phyloP scores from a whole-genome alignment of 768 basidiomycete genomes.

The Galerina marginata region DNA sequence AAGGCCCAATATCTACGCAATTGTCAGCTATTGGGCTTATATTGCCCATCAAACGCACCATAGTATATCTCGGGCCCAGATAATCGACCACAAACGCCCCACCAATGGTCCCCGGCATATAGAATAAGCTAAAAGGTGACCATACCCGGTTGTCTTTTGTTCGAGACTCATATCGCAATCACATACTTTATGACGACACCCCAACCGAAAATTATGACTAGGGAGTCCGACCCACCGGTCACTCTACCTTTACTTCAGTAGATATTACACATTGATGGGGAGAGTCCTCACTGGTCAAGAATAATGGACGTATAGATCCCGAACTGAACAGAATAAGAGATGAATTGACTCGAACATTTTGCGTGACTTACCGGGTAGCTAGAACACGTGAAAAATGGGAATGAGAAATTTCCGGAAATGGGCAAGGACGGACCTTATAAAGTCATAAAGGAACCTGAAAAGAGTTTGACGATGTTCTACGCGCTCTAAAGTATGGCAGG shows the following conservation, averaged over 20 bases:
- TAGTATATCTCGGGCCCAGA: slow-evolving; percentile 76
- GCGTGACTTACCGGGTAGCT: slow-evolving; percentile 65
- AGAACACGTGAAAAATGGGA: neutral
- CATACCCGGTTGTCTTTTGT: neutral
- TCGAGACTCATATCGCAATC: neutral
- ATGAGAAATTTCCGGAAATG: neutral
- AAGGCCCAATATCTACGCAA: slow-evolving; percentile 65
- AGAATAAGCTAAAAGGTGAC: slow-evolving; percentile 35
- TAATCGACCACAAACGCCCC: slow-evolving; percentile 81
- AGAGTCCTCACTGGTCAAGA: slow-evolving; percentile 55
- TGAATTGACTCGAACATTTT: neutral
- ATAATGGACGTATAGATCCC: slow-evolving; percentile 83
- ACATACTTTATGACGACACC: slow-evolving; percentile 81
- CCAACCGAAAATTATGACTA: slow-evolving; percentile 81
- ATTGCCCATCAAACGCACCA: slow-evolving; percentile 47
- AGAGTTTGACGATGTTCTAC: neutral
- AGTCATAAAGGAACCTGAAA: slow-evolving; percentile 76
- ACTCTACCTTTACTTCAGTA: slow-evolving; percentile 44
- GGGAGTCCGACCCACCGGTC: slow-evolving; percentile 54
- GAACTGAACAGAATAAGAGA: slow-evolving; percentile 50
- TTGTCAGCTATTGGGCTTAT: neutral
- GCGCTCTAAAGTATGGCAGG: neutral
- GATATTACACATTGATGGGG: neutral
- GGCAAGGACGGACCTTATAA: slow-evolving; percentile 44
- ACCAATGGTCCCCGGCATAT: slow-evolving; percentile 57